Evolutionary conservation across 176 grass and related monocot species (phyloP), one percentile per base, ranked within the genome.

Genomic region (Zoysia pacifica): DNA sequence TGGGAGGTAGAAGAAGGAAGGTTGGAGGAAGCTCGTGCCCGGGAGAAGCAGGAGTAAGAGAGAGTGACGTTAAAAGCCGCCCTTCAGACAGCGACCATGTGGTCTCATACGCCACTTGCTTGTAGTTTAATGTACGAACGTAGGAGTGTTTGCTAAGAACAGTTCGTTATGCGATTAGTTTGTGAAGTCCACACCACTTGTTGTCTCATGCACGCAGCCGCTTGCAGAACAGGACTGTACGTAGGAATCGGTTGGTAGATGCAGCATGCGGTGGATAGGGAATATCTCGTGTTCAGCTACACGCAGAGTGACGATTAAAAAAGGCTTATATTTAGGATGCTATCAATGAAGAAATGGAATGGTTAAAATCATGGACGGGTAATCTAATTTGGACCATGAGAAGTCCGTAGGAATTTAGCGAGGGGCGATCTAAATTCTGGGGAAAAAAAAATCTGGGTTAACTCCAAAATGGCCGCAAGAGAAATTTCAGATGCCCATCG

Each of bases 11-110:
- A 44, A 28, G 5, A 53, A 86, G 82, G 93, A 96, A 92, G 83
- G 79, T 20, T 41, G 71, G 37, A 92, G 93, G 93, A 96, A 96
- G 82, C 56, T 85, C 2, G 40, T 12, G 9, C 6, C 35, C 1
- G 8, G 45, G 28, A 11, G 45, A 79, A 68, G 37, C 28, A 28
- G 75, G 48, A 9, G 70, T 61, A 52, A 36, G n/a, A 58, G 62
- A 28, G 4, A 48, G 47, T 36, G 72, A 81, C 67, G 85, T 60
- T 82, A 77, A 73, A 46, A 66, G 77, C 77, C 82, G 72, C 64
- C 77, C 38, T 2, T 60, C 35, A 81, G 66, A 81, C 82, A 85
- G 77, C 49, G 44, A 54, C 73, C 87, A 86, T 78, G 82, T 89
- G 83, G 55, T 51, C 83, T 48, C 51, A 68, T 54, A 74, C 50